Base-by-base conservation (phyloP, 371 early-diverging fungal species). In the Pancytospora epiphaga region DNA sequence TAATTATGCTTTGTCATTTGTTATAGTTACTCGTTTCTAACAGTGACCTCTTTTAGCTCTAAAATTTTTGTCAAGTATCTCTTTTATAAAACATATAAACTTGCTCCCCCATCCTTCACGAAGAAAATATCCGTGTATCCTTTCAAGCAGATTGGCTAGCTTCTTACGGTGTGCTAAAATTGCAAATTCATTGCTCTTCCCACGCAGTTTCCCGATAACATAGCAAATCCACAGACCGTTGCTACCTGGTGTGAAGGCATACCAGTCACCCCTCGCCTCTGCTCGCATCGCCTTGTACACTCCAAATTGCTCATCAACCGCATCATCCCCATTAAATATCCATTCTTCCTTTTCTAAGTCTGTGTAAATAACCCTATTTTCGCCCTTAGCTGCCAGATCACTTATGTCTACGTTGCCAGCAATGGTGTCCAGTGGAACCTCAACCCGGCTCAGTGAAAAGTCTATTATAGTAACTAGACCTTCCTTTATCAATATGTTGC, bases 231-330 rank as follows among this genome's bases (percentile, higher is more conserved):
- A 62, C 0, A 62, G 76, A 22, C 85, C 74, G 70, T 86, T 87
- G 2, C 85, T 85, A 58, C 74, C 70, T 0, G 86, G 85, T 61
- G 72, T 70, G 47, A 81, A 85, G 0, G 62, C 71, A 0, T 70
- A 47, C 88, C 88, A 87, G 49, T 83, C 74, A 3, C 75, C 75
- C 6, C 70, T 60, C 18, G 77, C 68, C 32, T 73, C 78, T 32
- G 73, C 74, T 32, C 83, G 83, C 90, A 89, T 89, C 80, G 82
- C 80, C 58, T 88, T 80, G 66, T 90, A 90, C 29, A 89, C 83
- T 39, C 86, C 88, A 75, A 84, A 89, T 80, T 89, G 89, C 39
- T 84, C 80, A 74, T 89, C 89, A 32, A 56, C 60, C 0, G 0
- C 25, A 22, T 86, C 81, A 57, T 83, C 88, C 12, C 90, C 89